Percentiles rank a stretch among this genome's conserved stretches.
These are phyloP conservation scores for Didymella keratinophila DNA, from an alignment of 2,329 filamentous ascomycete genomes.

Conservation along the genomic window DNA sequence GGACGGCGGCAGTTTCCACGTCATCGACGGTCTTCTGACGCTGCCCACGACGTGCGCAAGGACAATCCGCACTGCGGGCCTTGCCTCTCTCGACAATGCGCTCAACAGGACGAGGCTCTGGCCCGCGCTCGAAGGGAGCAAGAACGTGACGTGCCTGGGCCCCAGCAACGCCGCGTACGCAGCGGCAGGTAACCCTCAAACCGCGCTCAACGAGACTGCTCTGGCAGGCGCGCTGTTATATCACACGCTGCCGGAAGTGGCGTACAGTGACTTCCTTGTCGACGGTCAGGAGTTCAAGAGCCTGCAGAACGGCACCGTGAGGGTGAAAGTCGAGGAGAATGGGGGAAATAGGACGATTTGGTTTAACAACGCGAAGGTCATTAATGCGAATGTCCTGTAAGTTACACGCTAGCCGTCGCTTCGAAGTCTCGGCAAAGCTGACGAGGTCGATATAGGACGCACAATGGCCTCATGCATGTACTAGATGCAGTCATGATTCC, in stretches of 20 bases:
- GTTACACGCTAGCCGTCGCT: not conserved
- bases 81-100: conserved; percentile 27
- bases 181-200: conserved; percentile 25
- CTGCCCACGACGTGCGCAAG: conserved; percentile 23
- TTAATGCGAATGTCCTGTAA: conserved; percentile 36
- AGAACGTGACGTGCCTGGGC: conserved; percentile 33
- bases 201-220: conserved; percentile 14
- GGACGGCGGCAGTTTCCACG: conserved; percentile 33
- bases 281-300: conserved; percentile 32
- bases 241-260: conserved; percentile 29
- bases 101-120: conserved; percentile 28
- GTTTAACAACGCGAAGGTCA: conserved; percentile 36
- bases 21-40: conserved; percentile 30
- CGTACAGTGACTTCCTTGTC: conserved; percentile 30
- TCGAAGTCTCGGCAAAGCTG: not conserved
- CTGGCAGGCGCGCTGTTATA: conserved; percentile 25
- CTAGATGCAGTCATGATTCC: conserved; percentile 33
- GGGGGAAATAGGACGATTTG: conserved; percentile 23
- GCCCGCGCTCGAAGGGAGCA: conserved; percentile 25
- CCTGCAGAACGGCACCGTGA: conserved; percentile 28
- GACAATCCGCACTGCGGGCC: conserved; percentile 27
- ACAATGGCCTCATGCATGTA: conserved; percentile 35
- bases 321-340: conserved; percentile 27
- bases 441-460: conserved; percentile 20
- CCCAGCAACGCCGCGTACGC: conserved; percentile 28